phyloP scores from a whole-genome alignment of 306 rosid genomes.

The Lathyrus aphaca region DNA sequence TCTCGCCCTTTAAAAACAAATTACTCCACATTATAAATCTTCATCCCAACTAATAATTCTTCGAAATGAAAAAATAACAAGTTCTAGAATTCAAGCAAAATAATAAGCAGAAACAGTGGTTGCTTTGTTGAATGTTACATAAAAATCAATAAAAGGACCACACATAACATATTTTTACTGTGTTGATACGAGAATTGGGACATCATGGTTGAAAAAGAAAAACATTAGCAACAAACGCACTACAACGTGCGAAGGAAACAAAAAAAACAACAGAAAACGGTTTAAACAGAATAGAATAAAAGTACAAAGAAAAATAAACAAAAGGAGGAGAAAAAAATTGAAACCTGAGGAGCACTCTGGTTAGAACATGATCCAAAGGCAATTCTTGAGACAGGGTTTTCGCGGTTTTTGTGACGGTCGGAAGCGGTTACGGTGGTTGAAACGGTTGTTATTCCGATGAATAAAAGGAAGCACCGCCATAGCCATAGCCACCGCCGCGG shows the following conservation, averaged over 20 bases:
- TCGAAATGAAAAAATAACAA: slow-evolving; percentile 9
- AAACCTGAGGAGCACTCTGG: slow-evolving; percentile 73
- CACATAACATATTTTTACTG: not conserved
- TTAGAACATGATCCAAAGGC: slow-evolving; percentile 89
- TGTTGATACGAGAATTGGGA: slow-evolving; percentile 30
- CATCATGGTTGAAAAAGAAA: slow-evolving; percentile 30
- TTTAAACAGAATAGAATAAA: not conserved
- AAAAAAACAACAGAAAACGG: slow-evolving; percentile 15
- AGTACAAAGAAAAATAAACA: not conserved
- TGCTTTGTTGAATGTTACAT: not conserved
- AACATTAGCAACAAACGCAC: slow-evolving; percentile 1
- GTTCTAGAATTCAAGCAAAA: slow-evolving; percentile 27
- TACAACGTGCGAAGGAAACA: not conserved
- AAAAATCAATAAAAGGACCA: not conserved
- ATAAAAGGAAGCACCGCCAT: slow-evolving; percentile 39
- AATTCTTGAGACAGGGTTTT: slow-evolving; percentile 57
- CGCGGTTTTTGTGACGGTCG: slow-evolving; percentile 38
- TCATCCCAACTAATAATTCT: slow-evolving; percentile 13
- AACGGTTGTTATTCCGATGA: slow-evolving; percentile 36
- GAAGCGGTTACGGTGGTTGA: slow-evolving; percentile 39
- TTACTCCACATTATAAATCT: slow-evolving; percentile 22
- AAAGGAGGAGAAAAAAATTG: not conserved
- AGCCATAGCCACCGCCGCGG: slow-evolving; percentile 44
- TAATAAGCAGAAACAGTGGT: slow-evolving; percentile 18
- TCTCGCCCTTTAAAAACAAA: not conserved